phyloP scores from a whole-genome alignment of 225 moss, liverwort and hornwort genomes.

The Bryoerythrophyllum caledonicum region DNA sequence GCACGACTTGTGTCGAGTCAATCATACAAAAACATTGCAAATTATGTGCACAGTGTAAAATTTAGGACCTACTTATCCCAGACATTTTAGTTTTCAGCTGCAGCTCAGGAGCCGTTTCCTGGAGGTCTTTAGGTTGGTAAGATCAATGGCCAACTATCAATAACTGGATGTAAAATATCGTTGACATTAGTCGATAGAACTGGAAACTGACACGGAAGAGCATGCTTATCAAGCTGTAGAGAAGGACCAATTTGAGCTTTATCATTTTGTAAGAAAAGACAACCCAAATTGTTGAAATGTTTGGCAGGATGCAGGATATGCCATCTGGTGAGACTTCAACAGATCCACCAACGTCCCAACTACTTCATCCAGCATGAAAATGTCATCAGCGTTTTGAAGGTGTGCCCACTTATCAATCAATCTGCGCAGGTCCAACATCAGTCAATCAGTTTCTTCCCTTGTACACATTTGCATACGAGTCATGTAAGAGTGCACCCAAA shows the following conservation, averaged over 20 bases:
- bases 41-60: background rate
- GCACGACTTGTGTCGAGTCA: background rate
- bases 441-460: background rate
- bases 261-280: slow-evolving; percentile 68
- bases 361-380: slow-evolving; percentile 77
- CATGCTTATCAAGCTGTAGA: background rate
- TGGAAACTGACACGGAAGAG: background rate
- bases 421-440: slow-evolving; percentile 31
- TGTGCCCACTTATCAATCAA: slow-evolving; percentile 62
- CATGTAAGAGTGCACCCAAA: background rate
- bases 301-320: slow-evolving; percentile 70
- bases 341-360: slow-evolving; percentile 45
- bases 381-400: slow-evolving; percentile 65
- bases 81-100: background rate
- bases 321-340: slow-evolving; percentile 56
- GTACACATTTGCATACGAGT: background rate
- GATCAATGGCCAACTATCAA: background rate
- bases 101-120: background rate
- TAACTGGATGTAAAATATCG: background rate
- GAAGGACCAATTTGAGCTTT: background rate
- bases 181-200: background rate
- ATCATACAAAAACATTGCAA: background rate
- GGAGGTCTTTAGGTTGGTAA: background rate
- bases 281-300: slow-evolving; percentile 65
- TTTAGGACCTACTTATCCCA: background rate